Base-by-base conservation (phyloP, 1,284 basidiomycete genomes). In the Lentinus polychrous region DNA sequence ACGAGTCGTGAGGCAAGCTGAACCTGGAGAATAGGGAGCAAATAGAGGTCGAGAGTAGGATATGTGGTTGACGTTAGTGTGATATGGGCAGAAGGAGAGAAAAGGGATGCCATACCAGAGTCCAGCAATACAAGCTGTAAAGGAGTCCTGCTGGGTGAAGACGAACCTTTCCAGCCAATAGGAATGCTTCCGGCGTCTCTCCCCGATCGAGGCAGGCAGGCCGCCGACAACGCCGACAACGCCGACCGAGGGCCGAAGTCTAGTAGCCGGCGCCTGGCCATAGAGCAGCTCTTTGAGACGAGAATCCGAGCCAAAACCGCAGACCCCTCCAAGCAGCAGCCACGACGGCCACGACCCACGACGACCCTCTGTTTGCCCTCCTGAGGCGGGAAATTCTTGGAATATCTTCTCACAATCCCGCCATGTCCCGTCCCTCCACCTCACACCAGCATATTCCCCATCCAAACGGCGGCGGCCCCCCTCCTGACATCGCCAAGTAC, bases 401-500 rank as follows among this genome's bases (percentile, higher is more conserved):
- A 32, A 48, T 42, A 15, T 22, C 32, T 23, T 17, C 46, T 17
- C n/a, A 31, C 8, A 27, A 43, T 33, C 33, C 45, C 24, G 20
- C 52, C 24, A 50, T 51, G 50, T 65, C 66, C 18, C 63, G 61
- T 15, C 64, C 66, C 18, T 64, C 62, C n/a, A 64, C 60, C 2
- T 60, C 57, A 42, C 57, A 59, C 15, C 63, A 58, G 23, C 63
- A 63, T 54, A 14, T 52, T 23, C 51, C 54, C 11, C 55, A 52
- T 33, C 43, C 52, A 10, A 57, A 56, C 24, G 57, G 56, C 14
- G 43, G 58, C 14, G 64, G 64, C 49, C 54, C 58, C 0, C 51
- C 57, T 18, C 57, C 61, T 24, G 60, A 61, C 23, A 63, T 66
- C 27, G 56, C 55, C 1, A 60, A 57, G 24, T 65, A 66, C 45